These are phyloP conservation scores for Curvularia spicifera DNA, from an alignment of 2,329 filamentous ascomycete genomes.

Conservation along the genomic window DNA sequence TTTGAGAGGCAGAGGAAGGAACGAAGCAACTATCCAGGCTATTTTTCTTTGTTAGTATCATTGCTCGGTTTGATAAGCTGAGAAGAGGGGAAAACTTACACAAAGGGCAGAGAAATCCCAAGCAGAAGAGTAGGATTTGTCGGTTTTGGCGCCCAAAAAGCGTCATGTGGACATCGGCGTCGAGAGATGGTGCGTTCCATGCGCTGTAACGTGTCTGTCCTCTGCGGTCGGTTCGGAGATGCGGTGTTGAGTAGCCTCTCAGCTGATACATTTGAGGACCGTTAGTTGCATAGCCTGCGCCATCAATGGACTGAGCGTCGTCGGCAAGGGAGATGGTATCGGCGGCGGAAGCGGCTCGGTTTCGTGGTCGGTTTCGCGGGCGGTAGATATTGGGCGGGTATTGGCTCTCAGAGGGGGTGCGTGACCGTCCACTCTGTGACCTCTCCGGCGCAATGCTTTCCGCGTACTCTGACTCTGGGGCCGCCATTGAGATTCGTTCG, in stretches of 20 bases:
- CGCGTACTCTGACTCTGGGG: constrained; percentile 45
- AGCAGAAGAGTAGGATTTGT: constrained; percentile 75
- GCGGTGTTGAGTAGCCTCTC: constrained; percentile 43
- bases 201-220: constrained; percentile 60
- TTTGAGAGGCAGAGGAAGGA: constrained; percentile 72
- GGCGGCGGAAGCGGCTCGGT: constrained; percentile 35
- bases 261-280: constrained; percentile 35
- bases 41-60: constrained; percentile 23
- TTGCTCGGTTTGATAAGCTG: constrained; percentile 14
- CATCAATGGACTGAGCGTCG: constrained; percentile 35
- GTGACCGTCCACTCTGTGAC: constrained; percentile 46
- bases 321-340: constrained; percentile 42
- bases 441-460: constrained; percentile 41
- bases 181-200: constrained; percentile 76
- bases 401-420: constrained; percentile 48
- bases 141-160: constrained; percentile 71
- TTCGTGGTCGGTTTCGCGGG: constrained; percentile 48
- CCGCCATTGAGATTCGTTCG: constrained; percentile 45
- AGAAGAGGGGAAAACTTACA: constrained; percentile 25
- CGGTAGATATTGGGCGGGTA: constrained; percentile 48
- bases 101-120: constrained; percentile 79
- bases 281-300: constrained; percentile 37
- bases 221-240: constrained; percentile 50
- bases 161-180: constrained; percentile 67
- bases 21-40: constrained; percentile 82